Percentiles rank a stretch among this genome's conserved stretches.
Evolutionary conservation across 257 asterid genomes (phyloP).

Genomic region (Ajuga chamaepitys): DNA sequence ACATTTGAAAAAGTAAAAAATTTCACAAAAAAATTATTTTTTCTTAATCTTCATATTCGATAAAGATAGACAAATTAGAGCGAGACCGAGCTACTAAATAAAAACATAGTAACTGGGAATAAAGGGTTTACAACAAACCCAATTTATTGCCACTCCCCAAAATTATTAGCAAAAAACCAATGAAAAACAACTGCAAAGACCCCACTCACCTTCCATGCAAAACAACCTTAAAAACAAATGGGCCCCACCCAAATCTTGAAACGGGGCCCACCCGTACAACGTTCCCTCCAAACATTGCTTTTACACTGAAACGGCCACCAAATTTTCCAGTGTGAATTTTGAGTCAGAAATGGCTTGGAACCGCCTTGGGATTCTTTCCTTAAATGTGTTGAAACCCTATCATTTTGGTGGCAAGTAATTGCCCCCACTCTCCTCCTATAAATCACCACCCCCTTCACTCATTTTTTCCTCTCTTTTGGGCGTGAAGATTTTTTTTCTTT

Average conservation of each 20-base stretch:
- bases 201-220: neutral
- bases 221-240: constrained; percentile 1
- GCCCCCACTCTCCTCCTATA: neutral
- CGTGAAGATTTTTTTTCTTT: neutral
- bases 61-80: no score
- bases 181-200: no score
- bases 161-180: neutral
- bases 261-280: neutral
- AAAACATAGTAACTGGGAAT: neutral
- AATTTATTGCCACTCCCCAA: neutral
- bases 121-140: neutral
- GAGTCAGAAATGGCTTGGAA: constrained; percentile 15
- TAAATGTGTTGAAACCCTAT: constrained; percentile 8
- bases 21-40: no score
- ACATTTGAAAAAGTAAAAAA: no score
- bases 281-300: constrained; percentile 18
- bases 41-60: no score
- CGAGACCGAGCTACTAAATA: no score
- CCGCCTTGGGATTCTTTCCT: constrained; percentile 6
- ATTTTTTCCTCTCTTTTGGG: neutral
- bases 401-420: constrained; percentile 1
- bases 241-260: neutral
- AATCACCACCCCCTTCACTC: neutral
- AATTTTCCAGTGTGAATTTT: neutral
- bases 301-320: neutral